A percentile compares a stretch with the other conserved stretches of the same genome.
These are phyloP conservation scores for Zygnema cylindricum DNA, from an alignment of 139 green algal species.

Conservation along the genomic window DNA sequence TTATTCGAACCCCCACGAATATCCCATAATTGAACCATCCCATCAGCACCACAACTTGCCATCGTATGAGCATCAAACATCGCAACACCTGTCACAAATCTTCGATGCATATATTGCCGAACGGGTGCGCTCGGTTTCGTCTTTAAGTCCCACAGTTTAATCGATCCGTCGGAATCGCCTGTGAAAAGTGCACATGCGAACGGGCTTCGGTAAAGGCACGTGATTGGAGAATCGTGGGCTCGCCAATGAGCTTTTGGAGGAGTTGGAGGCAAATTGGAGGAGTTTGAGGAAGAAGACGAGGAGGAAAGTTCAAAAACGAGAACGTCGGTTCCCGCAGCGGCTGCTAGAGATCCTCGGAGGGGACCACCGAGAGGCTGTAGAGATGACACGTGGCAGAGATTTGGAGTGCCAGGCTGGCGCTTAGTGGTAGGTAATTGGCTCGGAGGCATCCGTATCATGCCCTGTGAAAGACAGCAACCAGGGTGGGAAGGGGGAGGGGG, in stretches of 20 bases:
- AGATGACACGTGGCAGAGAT: conserved; percentile 65
- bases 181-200: conserved; percentile 65
- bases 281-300: neutral
- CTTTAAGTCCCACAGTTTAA: conserved; percentile 40
- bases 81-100: conserved; percentile 26
- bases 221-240: conserved; percentile 66
- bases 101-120: conserved; percentile 16
- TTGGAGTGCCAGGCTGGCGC: conserved; percentile 13
- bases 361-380: conserved; percentile 69
- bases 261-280: neutral
- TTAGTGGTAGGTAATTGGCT: neutral
- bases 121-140: conserved; percentile 35
- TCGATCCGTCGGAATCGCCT: conserved; percentile 52
- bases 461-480: neutral
- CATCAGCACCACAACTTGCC: conserved; percentile 47
- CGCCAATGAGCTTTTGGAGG: conserved; percentile 66
- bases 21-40: conserved; percentile 50
- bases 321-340: conserved; percentile 57
- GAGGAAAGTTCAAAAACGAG: conserved; percentile 40
- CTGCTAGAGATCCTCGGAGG: conserved; percentile 62
- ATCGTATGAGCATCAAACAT: conserved; percentile 38
- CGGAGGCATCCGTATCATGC: conserved; percentile 26
- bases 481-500: no score
- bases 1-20: conserved; percentile 20
- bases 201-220: conserved; percentile 59